These are phyloP conservation scores for Cutaneotrichosporon sp. DNA, from an alignment of 1,284 basidiomycete genomes.

Conservation along the genomic window DNA sequence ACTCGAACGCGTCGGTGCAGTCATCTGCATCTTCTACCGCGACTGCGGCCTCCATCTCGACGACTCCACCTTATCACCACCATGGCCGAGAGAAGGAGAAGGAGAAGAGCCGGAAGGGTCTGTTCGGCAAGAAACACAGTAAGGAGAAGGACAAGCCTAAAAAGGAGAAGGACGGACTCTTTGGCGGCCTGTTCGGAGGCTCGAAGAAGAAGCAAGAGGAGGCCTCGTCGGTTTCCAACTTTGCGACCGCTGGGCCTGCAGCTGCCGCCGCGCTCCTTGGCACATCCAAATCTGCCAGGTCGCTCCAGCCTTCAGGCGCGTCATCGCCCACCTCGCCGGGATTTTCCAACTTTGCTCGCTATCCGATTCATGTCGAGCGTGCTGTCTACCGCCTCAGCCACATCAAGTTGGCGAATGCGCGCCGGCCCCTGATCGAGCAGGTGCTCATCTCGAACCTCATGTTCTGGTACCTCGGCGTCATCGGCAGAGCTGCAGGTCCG, in stretches of 20 bases:
- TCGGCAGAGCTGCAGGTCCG: constrained; percentile 64
- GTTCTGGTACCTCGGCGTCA: constrained; percentile 99
- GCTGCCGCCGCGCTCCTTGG: constrained; percentile 78
- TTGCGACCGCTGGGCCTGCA: constrained; percentile 67
- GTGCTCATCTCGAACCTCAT: constrained; percentile 98
- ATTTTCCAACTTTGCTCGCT: constrained; percentile 68
- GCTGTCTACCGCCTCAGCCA: constrained; percentile 96
- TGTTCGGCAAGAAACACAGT: constrained; percentile 64
- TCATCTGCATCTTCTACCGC: constrained; percentile 32
- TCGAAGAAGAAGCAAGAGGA: constrained; percentile 70
- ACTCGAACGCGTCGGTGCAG: constrained; percentile 25
- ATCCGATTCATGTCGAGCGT: constrained; percentile 96
- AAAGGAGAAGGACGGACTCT: constrained; percentile 72
- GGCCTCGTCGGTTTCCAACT: constrained; percentile 55
- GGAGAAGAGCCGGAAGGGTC: constrained; percentile 66
- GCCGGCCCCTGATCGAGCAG: constrained; percentile 94
- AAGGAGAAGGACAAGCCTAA: constrained; percentile 68
- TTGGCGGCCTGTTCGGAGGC: constrained; percentile 79
- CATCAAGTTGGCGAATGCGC: constrained; percentile 96
- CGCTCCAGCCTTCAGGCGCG: constrained; percentile 41
- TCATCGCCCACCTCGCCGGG: constrained; percentile 60
- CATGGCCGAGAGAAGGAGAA: constrained; percentile 55
- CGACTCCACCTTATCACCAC: constrained; percentile 33
- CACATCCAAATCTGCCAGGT: constrained; percentile 73
- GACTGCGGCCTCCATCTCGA: constrained; percentile 7